phyloP scores from a whole-genome alignment of 2,329 filamentous ascomycete species.

The Ilyonectria sp. region DNA sequence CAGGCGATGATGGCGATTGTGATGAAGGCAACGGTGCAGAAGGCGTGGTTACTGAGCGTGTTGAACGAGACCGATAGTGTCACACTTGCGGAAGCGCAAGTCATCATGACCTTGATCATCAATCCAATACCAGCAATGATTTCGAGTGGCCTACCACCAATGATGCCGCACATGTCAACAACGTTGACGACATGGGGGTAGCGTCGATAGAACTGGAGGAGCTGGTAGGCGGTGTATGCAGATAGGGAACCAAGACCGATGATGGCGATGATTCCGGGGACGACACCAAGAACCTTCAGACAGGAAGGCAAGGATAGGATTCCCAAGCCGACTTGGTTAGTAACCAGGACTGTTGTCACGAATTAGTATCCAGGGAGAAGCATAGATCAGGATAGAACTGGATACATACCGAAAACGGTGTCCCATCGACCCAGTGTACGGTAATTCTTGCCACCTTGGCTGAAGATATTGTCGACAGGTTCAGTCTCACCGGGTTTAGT shows the following conservation, averaged over 20 bases:
- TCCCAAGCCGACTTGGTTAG: conserved; percentile 50
- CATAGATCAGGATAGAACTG: neutral
- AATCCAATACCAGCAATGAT: conserved; percentile 69
- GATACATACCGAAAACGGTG: conserved; percentile 38
- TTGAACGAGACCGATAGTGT: conserved; percentile 77
- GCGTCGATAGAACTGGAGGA: conserved; percentile 77
- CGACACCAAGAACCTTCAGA: conserved; percentile 75
- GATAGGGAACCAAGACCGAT: conserved; percentile 76
- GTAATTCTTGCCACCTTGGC: conserved; percentile 49
- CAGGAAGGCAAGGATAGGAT: conserved; percentile 79
- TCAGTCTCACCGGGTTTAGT: neutral
- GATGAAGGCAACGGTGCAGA: conserved; percentile 76
- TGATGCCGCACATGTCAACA: conserved; percentile 75
- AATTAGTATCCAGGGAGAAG: neutral
- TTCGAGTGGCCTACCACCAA: conserved; percentile 52
- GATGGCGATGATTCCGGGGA: conserved; percentile 78
- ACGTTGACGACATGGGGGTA: conserved; percentile 79
- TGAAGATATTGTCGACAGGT: conserved; percentile 45
- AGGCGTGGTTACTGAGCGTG: conserved; percentile 71
- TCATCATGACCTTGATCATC: conserved; percentile 79
- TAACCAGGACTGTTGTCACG: conserved; percentile 39
- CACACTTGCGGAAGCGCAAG: conserved; percentile 76
- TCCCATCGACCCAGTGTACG: conserved; percentile 47
- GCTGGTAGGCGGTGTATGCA: conserved; percentile 65
- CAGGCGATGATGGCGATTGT: conserved; percentile 73